Evolutionary conservation across 495 filamentous ascomycete species (phyloP), one percentile per base, ranked within the genome.

Genomic region (Xylaria nigripes): DNA sequence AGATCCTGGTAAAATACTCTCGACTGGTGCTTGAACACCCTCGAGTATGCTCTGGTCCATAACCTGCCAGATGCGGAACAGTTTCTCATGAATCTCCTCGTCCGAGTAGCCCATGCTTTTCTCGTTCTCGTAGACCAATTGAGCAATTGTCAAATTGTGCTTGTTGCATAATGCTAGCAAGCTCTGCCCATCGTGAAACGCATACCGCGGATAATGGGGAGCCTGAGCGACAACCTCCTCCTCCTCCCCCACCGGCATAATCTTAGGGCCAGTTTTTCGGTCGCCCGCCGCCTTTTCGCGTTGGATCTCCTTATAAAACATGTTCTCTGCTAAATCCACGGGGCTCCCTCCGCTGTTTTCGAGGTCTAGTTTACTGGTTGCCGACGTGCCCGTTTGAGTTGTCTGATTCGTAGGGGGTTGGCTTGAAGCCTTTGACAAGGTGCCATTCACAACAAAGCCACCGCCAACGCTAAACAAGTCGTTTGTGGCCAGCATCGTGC

Each of bases 1-100:
- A 10, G 65, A 68, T 0, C 67, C 67, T 0, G 67, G 67, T 1
- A 69, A 45, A 8, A 46, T 62, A 3, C 62, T 23, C 43, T 66
- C 65, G 10, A 58, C 51, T 0, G 67, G 59, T 27, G 65, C 65
- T 36, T 66, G 65, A 13, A 69, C 67, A 15, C 67, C 65, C 56
- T 69, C 65, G 10, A 69, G 46, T 46, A 69, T 69, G 24, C 67
- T 69, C 32, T 69, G 51, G 44, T 69, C 67, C 67, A 69, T 69
- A 34, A 69, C 67, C 29, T 69, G 58, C 67, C 67, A 69, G 32
- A 69, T 69, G 23, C 58, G 56, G 56, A 69, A 60, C 4, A 69
- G 4, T 27, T 68, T 69, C 23, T 55, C 58, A 10, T 56, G 58
- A 18, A 69, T 68, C 40, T 69, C 62, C n/a, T 64, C 65, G 24